phyloP scores from a whole-genome alignment of 139 green algal species.

The Chlorella sp. region DNA sequence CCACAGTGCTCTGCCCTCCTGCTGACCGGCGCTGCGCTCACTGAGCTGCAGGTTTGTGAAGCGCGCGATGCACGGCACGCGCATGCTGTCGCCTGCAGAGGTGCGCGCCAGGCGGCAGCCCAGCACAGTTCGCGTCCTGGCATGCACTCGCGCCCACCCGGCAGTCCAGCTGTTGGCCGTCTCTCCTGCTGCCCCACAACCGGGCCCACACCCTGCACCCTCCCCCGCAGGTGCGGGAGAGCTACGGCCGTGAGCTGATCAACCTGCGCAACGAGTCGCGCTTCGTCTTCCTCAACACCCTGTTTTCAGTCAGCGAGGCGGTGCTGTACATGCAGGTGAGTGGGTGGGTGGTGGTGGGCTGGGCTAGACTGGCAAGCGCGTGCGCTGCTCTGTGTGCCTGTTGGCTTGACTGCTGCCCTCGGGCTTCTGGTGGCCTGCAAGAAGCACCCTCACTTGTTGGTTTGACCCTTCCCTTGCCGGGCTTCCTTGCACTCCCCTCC shows the following conservation, averaged over 20 bases:
- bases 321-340: conserved; percentile 91
- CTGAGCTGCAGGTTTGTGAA: conserved; percentile 67
- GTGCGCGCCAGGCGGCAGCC: conserved; percentile 33
- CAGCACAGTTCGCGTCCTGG: too few species aligned
- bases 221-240: conserved; percentile 40
- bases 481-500: neutral
- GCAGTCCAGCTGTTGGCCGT: too few species aligned
- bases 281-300: conserved; percentile 96
- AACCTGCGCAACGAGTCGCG: conserved; percentile 86
- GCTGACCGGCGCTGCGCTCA: neutral
- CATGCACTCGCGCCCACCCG: too few species aligned
- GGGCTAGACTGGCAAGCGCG: neutral
- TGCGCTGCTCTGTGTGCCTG: neutral
- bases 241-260: conserved; percentile 90
- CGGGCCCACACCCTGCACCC: too few species aligned
- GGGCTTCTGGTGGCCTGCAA: neutral
- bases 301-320: conserved; percentile 93
- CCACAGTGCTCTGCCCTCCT: too few species aligned
- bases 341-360: neutral
- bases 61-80: conserved; percentile 93
- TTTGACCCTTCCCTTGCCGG: neutral
- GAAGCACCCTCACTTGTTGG: too few species aligned
- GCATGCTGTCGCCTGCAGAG: conserved; percentile 84
- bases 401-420: neutral
- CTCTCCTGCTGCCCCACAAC: neutral